A percentile compares a stretch with the other conserved stretches of the same genome.
phyloP scores from a whole-genome alignment of 805 yeast genomes.

The Zygoascus biomembranicola region DNA sequence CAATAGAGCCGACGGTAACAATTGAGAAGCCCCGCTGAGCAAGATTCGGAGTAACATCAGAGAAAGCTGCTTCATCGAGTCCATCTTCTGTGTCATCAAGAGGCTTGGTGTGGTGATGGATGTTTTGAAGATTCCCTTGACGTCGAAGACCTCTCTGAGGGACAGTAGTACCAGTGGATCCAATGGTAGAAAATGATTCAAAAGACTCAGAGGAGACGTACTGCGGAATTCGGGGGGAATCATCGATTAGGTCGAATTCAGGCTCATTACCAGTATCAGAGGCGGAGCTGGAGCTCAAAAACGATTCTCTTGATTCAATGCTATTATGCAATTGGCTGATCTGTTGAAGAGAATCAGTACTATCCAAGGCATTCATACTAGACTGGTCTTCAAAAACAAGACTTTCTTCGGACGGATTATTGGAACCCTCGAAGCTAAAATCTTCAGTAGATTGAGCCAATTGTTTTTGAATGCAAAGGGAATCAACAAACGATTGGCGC shows the following conservation, averaged over 20 bases:
- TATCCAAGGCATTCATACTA: background rate
- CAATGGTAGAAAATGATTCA: background rate
- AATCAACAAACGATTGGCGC: slow-evolving; percentile 9
- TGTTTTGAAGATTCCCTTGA: background rate
- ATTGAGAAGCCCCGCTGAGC: background rate
- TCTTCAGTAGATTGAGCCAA: slow-evolving; percentile 2
- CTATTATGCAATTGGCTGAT: too few species aligned
- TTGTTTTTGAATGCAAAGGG: slow-evolving; percentile 10
- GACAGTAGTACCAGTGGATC: background rate
- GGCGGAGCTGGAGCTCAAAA: background rate
- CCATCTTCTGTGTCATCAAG: background rate
- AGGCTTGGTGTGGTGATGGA: background rate
- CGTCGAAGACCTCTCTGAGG: slow-evolving; percentile 1
- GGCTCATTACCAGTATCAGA: background rate
- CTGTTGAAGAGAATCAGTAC: too few species aligned
- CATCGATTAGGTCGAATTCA: background rate
- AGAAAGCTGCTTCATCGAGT: background rate
- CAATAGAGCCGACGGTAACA: slow-evolving; percentile 2
- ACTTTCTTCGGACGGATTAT: background rate
- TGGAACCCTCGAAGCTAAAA: background rate
- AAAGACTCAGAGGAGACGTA: background rate
- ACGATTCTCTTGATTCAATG: background rate
- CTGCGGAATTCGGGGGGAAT: background rate
- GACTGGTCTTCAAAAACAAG: background rate
- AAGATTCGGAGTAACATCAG: background rate